phyloP scores from a whole-genome alignment of 768 basidiomycete genomes.

The Glaciozyma martinii region DNA sequence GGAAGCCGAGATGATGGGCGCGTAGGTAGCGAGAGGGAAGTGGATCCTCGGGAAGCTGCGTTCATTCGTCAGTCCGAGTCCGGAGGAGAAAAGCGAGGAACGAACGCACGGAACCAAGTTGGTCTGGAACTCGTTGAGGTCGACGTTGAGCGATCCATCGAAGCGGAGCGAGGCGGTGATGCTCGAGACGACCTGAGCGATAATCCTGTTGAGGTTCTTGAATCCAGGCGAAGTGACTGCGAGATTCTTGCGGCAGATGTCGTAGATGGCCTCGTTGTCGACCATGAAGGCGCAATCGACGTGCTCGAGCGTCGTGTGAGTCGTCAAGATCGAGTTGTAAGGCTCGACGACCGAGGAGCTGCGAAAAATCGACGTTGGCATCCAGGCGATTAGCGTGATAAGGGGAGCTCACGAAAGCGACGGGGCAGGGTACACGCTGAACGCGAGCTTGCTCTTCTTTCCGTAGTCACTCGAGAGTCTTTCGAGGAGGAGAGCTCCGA shows the following conservation, averaged over 20 bases:
- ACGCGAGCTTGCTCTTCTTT: constrained; percentile 98
- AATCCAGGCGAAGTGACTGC: constrained; percentile 77
- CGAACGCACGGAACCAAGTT: constrained; percentile 80
- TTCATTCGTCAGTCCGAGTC: neutral
- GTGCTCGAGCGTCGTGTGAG: constrained; percentile 97
- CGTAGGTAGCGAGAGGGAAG: constrained; percentile 93
- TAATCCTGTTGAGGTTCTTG: constrained; percentile 87
- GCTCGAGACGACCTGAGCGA: constrained; percentile 97
- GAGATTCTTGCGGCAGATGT: constrained; percentile 79
- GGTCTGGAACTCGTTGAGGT: constrained; percentile 96
- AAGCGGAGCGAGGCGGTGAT: constrained; percentile 95
- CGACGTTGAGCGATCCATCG: constrained; percentile 94
- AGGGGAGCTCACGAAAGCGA: neutral
- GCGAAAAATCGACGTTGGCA: neutral
- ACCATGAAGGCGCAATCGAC: constrained; percentile 99
- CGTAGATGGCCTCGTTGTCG: constrained; percentile 39
- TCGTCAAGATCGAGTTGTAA: constrained; percentile 82
- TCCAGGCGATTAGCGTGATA: no score
- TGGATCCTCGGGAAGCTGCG: constrained; percentile 63
- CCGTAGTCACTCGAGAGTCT: constrained; percentile 92
- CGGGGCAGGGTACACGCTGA: constrained; percentile 45
- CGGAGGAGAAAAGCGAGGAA: neutral
- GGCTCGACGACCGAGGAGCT: constrained; percentile 97
- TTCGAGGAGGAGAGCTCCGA: constrained; percentile 94
- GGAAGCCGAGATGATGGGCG: constrained; percentile 81